Conservation (phyloP, 306 rosid genomes). For the Glycine tomentella region DNA sequence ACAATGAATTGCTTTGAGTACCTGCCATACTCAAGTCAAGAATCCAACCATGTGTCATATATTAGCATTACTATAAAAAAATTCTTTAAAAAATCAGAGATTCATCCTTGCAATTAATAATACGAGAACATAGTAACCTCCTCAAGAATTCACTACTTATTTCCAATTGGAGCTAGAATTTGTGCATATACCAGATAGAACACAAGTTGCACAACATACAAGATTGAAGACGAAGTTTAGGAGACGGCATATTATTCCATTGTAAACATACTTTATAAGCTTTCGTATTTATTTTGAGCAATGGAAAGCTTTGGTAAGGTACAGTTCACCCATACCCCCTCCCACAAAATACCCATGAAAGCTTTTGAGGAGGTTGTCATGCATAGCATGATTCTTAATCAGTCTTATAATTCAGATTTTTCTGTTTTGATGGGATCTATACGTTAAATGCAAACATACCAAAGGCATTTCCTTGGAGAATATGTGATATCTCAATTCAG, state of each 20-base stretch:
- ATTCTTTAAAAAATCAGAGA: conserved; percentile 1
- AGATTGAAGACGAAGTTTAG: conserved; percentile 6
- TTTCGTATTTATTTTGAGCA: conserved; percentile 1
- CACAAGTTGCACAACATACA: not conserved
- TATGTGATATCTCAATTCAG: conserved; percentile 92
- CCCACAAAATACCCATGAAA: not conserved
- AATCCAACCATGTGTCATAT: conserved; percentile 18
- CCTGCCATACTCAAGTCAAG: conserved; percentile 56
- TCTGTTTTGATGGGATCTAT: conserved; percentile 11
- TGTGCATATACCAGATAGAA: conserved; percentile 24
- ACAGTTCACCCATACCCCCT: not conserved
- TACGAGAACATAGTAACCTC: not conserved
- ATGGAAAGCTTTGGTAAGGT: not conserved
- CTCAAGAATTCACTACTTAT: not conserved
- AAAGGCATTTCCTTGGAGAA: conserved; percentile 97
- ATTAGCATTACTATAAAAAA: conserved; percentile 20
- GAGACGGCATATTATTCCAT: too few relatives aligned
- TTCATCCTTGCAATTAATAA: conserved; percentile 14
- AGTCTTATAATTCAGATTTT: conserved; percentile 33
- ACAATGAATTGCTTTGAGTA: conserved; percentile 75
- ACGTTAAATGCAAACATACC: conserved; percentile 54
- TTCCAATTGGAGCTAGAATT: conserved; percentile 7
- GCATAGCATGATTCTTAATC: conserved; percentile 8
- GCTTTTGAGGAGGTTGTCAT: conserved; percentile 6
- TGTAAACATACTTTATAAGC: not conserved